Conservation (phyloP, 805 yeast species). For the Brettanomyces bruxellensis region DNA sequence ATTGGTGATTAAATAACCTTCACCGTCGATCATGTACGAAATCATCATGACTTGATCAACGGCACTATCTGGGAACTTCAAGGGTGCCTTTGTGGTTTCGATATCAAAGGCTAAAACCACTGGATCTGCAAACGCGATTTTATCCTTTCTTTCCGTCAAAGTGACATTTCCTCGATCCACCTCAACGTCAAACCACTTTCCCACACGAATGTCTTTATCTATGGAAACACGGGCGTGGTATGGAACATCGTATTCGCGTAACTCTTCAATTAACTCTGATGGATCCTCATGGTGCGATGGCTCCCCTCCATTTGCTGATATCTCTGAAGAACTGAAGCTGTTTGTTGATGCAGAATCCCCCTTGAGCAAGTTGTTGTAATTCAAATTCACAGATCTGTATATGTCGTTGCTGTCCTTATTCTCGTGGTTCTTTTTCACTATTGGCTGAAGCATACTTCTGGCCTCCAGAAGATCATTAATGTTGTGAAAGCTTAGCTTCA, state of each 20-base stretch:
- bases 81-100: conserved; percentile 93
- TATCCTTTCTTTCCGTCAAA: conserved; percentile 54
- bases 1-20: conserved; percentile 88
- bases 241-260: conserved; percentile 93
- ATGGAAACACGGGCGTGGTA: conserved; percentile 95
- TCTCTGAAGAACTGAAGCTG: conserved; percentile 10
- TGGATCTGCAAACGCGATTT: conserved; percentile 94
- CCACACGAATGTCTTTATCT: conserved; percentile 78
- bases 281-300: conserved; percentile 34
- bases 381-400: conserved; percentile 47
- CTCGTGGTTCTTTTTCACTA: conserved; percentile 57
- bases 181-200: conserved; percentile 88
- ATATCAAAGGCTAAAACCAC: conserved; percentile 95
- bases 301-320: background rate
- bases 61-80: conserved; percentile 89
- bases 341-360: conserved; percentile 21
- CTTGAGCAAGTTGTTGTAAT: conserved; percentile 22
- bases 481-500: conserved; percentile 68
- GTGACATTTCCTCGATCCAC: conserved; percentile 48
- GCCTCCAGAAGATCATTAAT: conserved; percentile 68
- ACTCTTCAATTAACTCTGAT: conserved; percentile 60
- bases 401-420: conserved; percentile 57
- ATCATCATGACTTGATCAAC: conserved; percentile 97
- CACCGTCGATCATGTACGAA: conserved; percentile 98
- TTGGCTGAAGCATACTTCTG: conserved; percentile 58